phyloP scores from a whole-genome alignment of 805 yeast species.

The Pichia nakasei region DNA sequence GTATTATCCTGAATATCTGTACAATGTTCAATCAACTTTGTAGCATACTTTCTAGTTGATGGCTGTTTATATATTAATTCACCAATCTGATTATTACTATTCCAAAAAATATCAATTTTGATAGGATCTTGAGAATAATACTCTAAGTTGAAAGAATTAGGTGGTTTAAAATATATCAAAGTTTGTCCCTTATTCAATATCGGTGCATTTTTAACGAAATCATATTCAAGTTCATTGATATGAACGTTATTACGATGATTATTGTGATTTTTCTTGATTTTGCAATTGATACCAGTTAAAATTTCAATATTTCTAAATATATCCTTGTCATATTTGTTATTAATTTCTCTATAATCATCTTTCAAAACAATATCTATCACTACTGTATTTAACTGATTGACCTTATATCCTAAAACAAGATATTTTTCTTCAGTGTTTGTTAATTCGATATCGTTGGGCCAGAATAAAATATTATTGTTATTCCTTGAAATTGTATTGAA shows the following conservation, averaged over 20 bases:
- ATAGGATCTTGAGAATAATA: conserved; percentile 73
- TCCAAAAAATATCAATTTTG: conserved; percentile 44
- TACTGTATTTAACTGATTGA: conserved; percentile 16
- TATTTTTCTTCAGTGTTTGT: conserved; percentile 6
- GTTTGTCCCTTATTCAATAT: conserved; percentile 14
- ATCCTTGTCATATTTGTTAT: conserved; percentile 11
- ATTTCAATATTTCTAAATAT: conserved; percentile 19
- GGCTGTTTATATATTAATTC: conserved; percentile 12
- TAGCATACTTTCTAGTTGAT: conserved; percentile 18
- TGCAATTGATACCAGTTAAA: conserved; percentile 22
- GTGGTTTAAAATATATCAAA: conserved; percentile 57
- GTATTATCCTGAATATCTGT: conserved; percentile 1
- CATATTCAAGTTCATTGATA: conserved; percentile 9
- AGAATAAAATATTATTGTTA: conserved; percentile 10
- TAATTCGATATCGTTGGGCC: conserved; percentile 24
- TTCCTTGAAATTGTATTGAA: neutral
- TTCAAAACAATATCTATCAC: conserved; percentile 19
- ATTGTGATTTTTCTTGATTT: conserved; percentile 2
- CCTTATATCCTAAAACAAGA: conserved; percentile 22
- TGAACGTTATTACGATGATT: neutral
- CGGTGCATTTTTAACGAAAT: conserved; percentile 11
- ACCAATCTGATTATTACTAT: conserved; percentile 10
- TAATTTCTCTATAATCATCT: conserved; percentile 12
- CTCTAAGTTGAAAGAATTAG: conserved; percentile 61
- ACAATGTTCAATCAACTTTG: conserved; percentile 22